Conservation (phyloP, 768 basidiomycete genomes). For the Amanita rubescens region DNA sequence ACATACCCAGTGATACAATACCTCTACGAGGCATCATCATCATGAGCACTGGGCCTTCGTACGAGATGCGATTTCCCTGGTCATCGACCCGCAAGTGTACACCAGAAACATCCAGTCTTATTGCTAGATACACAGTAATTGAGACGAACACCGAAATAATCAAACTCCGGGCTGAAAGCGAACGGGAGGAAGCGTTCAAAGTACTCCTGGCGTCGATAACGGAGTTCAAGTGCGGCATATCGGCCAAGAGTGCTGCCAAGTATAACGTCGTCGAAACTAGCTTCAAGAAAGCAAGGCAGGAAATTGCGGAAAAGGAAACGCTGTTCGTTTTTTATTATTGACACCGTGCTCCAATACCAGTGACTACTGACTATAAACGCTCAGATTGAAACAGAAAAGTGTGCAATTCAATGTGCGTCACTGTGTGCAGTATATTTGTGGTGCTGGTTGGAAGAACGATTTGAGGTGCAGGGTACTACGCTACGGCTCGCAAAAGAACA, state of each 20-base stretch:
- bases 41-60: slow-evolving; percentile 1
- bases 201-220: background rate
- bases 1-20: no score
- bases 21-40: no score
- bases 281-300: background rate
- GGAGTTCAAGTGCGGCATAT: background rate
- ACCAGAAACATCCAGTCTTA: slow-evolving; percentile 2
- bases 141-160: background rate
- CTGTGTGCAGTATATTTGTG: no score
- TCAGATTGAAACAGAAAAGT: slow-evolving; percentile 3
- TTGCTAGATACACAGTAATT: slow-evolving; percentile 2
- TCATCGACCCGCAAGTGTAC: slow-evolving; percentile 2
- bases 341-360: background rate
- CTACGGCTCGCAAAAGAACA: slow-evolving; percentile 49
- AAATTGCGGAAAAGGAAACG: background rate
- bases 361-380: background rate
- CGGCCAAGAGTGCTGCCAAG: background rate
- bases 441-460: slow-evolving; percentile 48
- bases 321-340: background rate
- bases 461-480: slow-evolving; percentile 49
- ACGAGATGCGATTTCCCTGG: background rate
- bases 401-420: slow-evolving; percentile 8
- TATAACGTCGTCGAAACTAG: background rate
- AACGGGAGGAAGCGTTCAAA: background rate
- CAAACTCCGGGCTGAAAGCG: background rate